Conservation (phyloP, 1,284 basidiomycete species). For the Cutaneotrichosporon cavernicola region DNA sequence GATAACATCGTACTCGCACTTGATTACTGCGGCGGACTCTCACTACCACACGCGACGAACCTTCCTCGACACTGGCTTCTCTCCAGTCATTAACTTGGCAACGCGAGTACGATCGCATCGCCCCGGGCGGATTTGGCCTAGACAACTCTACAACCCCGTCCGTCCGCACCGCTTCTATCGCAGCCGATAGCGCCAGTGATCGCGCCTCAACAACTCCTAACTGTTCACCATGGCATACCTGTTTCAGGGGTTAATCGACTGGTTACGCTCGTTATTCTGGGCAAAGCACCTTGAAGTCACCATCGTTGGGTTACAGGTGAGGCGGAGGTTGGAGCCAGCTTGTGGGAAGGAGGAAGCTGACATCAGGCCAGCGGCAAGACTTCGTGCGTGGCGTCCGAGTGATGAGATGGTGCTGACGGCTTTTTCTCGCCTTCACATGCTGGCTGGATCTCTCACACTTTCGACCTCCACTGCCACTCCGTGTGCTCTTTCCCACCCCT, state of each 20-base stretch:
- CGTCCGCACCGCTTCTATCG: too few species aligned
- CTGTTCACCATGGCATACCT: background rate
- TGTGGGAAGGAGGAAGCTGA: slow-evolving; percentile 8
- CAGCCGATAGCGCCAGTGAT: too few species aligned
- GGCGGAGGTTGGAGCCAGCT: slow-evolving; percentile 14
- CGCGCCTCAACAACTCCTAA: background rate
- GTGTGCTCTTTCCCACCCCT: background rate
- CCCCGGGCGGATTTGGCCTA: too few species aligned
- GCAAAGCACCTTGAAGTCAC: slow-evolving; percentile 88
- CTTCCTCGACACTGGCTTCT: too few species aligned
- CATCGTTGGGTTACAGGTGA: slow-evolving; percentile 85
- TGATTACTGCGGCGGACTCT: too few species aligned
- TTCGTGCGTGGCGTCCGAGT: slow-evolving; percentile 56
- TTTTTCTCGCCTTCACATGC: background rate
- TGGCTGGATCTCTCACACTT: background rate
- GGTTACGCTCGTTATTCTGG: slow-evolving; percentile 68
- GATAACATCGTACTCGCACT: too few species aligned
- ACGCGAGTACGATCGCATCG: too few species aligned
- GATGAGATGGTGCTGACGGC: slow-evolving; percentile 13
- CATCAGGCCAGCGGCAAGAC: slow-evolving; percentile 86
- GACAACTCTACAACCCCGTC: too few species aligned
- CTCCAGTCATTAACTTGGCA: too few species aligned
- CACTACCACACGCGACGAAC: too few species aligned
- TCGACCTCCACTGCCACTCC: background rate
- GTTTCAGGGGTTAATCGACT: slow-evolving; percentile 53